phyloP scores from a whole-genome alignment of 768 basidiomycete genomes.

The Tricholoma terreum region DNA sequence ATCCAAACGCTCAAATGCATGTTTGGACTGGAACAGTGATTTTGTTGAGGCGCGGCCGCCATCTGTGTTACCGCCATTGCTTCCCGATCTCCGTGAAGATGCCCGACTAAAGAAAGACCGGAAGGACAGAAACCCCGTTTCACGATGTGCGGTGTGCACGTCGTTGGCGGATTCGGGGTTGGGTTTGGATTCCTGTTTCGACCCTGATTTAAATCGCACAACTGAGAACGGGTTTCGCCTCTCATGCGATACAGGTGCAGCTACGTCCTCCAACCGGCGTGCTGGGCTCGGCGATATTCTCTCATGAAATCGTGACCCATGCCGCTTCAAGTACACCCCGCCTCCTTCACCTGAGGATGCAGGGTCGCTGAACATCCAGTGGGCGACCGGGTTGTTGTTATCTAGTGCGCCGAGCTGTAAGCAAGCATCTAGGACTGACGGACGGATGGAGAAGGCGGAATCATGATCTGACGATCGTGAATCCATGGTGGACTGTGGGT shows the following conservation, averaged over 20 bases:
- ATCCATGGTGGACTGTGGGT: neutral
- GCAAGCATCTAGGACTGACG: constrained; percentile 32
- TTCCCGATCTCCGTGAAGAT: neutral
- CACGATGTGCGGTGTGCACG: neutral
- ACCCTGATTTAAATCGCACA: constrained; percentile 4
- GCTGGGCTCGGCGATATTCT: constrained; percentile 7
- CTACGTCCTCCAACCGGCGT: neutral
- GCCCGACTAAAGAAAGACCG: constrained; percentile 12
- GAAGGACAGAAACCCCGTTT: constrained; percentile 7
- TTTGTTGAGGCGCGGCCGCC: constrained; percentile 8
- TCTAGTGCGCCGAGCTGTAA: constrained; percentile 31
- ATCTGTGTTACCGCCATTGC: neutral
- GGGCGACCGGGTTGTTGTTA: constrained; percentile 27
- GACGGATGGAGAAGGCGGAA: constrained; percentile 21
- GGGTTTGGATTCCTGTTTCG: neutral
- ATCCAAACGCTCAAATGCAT: neutral
- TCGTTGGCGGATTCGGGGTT: neutral
- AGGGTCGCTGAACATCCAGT: constrained; percentile 32
- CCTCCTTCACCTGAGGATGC: constrained; percentile 1
- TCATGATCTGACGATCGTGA: constrained; percentile 12
- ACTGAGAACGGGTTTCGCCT: constrained; percentile 7
- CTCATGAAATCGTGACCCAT: constrained; percentile 16
- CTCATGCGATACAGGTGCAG: neutral
- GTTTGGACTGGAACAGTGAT: constrained; percentile 10
- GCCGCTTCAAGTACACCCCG: neutral